Base-by-base conservation (phyloP, 805 yeast genomes). In the Candida caryicola region DNA sequence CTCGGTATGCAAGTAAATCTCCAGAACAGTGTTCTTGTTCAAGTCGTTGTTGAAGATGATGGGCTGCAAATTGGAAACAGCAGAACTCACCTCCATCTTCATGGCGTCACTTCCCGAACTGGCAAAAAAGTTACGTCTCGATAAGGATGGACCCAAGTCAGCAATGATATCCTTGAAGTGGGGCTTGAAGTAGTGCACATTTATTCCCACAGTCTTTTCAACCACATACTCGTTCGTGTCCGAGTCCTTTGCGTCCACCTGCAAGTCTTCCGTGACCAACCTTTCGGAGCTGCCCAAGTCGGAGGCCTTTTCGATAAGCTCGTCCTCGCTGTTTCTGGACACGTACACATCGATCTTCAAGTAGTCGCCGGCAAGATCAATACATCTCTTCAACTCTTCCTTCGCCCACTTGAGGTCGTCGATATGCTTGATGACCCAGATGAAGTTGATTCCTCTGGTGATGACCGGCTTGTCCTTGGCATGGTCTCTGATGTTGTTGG, bases 1-100 rank as follows among this genome's bases (percentile, higher is more conserved):
- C 48, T 76, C 82, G 0, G 79, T 71, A 43, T 76, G 79, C 21
- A 76, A 50, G 38, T 64, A 74, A 10, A 75, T 57, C 48, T 76
- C 81, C 31, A 66, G 69, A 10, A 71, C 54, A 1, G 49, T 43
- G 27, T 43, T 39, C 26, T 23, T 49, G 29, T 44, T 40, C 2
- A 64, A 54, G 29, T 55, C 57, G 15, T 50, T 45, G 17, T 43
- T 59, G 44, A 62, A 61, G 3, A 64, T 46, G 28, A 53, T 33
- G 2, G 53, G 41, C 46, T 76, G 82, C 9, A 72, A 39, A 1
- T 52, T 16, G 1, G 80, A 69, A 5, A 65, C 71, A 0, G 60
- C 58, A 29, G 59, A 59, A 10, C 74, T 69, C 21, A 66, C 66
- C 8, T 59, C 56, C 14, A 45, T 33, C 48, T 67, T 75, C 55